These are phyloP conservation scores for Biscutella auriculata DNA, from an alignment of 441 rosid species.

Conservation along the genomic window DNA sequence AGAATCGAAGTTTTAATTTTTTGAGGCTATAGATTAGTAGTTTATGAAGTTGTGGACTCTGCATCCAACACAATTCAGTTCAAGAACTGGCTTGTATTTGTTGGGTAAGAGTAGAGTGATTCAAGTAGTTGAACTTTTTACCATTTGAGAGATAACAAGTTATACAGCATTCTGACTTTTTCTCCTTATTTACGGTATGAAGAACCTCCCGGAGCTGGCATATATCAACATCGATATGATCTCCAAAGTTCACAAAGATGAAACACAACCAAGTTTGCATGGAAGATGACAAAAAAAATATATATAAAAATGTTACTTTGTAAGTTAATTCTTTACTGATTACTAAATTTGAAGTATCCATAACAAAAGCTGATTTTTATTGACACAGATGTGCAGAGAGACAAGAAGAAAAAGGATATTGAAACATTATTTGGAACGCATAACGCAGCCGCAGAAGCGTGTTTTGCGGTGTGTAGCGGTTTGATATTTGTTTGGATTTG, in stretches of 20 bases:
- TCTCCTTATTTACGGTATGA: background rate
- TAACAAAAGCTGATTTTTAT: background rate
- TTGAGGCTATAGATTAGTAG: background rate
- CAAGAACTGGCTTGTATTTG: background rate
- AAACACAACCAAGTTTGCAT: conserved; percentile 29
- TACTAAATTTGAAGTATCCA: background rate
- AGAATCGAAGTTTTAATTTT: background rate
- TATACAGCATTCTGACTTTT: background rate
- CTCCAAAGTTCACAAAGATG: conserved; percentile 71
- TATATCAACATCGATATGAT: conserved; percentile 78
- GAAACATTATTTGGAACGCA: background rate
- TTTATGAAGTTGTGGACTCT: background rate
- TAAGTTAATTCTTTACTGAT: background rate
- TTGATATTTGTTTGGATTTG: background rate
- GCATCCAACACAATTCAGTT: background rate
- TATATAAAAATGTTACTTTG: background rate
- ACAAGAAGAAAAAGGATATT: background rate
- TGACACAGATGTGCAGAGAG: background rate
- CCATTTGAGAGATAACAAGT: background rate
- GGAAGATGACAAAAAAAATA: conserved; percentile 16
- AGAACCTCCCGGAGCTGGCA: conserved; percentile 86
- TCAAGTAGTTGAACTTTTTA: background rate
- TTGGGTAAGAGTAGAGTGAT: background rate
- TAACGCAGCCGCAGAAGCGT: background rate
- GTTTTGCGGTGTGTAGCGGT: background rate